Conservation (phyloP, 2,329 filamentous ascomycete species). For the Malbranchea zuffiana region DNA sequence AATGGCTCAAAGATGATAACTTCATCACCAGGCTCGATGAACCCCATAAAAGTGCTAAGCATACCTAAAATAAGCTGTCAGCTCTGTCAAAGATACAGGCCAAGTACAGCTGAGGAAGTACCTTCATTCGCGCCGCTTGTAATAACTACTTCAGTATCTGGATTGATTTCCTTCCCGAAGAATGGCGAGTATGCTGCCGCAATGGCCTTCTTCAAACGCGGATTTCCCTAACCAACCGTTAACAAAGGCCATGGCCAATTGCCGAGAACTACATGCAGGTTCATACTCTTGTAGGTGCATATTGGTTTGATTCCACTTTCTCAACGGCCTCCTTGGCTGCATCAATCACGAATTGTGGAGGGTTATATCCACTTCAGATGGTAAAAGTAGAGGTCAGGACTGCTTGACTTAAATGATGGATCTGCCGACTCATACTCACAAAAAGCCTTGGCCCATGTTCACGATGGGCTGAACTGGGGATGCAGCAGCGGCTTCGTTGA, state of each 20-base stretch:
- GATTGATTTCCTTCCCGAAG: slow-evolving; percentile 71
- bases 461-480: slow-evolving; percentile 55
- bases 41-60: slow-evolving; percentile 96
- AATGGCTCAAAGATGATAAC: slow-evolving; percentile 98
- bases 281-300: slow-evolving; percentile 73
- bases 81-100: not conserved
- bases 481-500: slow-evolving; percentile 55
- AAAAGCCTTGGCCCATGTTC: slow-evolving; percentile 57
- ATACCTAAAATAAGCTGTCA: slow-evolving; percentile 46
- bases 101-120: slow-evolving; percentile 11
- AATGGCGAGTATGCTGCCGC: slow-evolving; percentile 83
- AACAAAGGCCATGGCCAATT: not conserved
- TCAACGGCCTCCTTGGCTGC: slow-evolving; percentile 85
- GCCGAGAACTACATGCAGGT: not conserved
- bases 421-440: slow-evolving; percentile 33
- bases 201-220: slow-evolving; percentile 82
- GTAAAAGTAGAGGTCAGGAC: not conserved
- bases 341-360: slow-evolving; percentile 77
- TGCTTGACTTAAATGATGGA: not conserved
- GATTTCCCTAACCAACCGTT: slow-evolving; percentile 50
- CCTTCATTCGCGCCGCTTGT: slow-evolving; percentile 57
- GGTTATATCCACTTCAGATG: slow-evolving; percentile 83
- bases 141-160: slow-evolving; percentile 86
- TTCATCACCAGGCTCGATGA: slow-evolving; percentile 87
- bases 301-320: slow-evolving; percentile 94